Evolutionary conservation across 2,329 filamentous ascomycete species (phyloP), one percentile per base, ranked within the genome.

Genomic region (Taxawa tesnikishii): DNA sequence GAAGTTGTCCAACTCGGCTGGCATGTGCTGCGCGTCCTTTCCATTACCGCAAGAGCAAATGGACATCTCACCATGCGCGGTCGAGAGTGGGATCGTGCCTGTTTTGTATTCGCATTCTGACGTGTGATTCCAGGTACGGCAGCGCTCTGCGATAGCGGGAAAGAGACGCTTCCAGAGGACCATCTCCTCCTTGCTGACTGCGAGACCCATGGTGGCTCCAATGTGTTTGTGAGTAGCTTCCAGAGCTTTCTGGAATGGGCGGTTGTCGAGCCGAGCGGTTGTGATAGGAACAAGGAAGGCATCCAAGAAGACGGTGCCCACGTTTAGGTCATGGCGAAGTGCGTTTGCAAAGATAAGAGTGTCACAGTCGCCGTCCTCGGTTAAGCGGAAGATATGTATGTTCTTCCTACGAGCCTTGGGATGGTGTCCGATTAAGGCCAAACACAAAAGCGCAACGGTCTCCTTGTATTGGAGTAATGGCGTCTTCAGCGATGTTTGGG

Each of bases 91-190:
- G 6, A 53, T 45, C n/a, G 39, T 32, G 4, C 33, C 19, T 3
- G 5, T 15, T 4, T 19, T 32, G 37, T 56, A 58, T 28, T 50
- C 44, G 39, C 59, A 63, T 4, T 38, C 35, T 1, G 39, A 8
- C 9, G 34, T 33, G 36, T 63, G 59, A 15, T 44, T 40, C 58
- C 56, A 62, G 6, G 37, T 37, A 6, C 58, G 48, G 32, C 57
- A 60, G n/a, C 59, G 53, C 32, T 59, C 55, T 12, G 43, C 46
- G 23, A 48, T 46, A 4, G 53, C 48, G 1, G 53, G 49, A 3
- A 56, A 31, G 4, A 49, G 36, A 17, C 43, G 39, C 26, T 49
- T 51, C 55, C 55, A 58, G 10, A 54, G 32, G 6, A 29, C 32
- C 11, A 50, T 29, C 29, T 55, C 53, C 8, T 45, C 42, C 13